phyloP scores from a whole-genome alignment of 2,329 filamentous ascomycete species.

The Colletotrichum magnum region DNA sequence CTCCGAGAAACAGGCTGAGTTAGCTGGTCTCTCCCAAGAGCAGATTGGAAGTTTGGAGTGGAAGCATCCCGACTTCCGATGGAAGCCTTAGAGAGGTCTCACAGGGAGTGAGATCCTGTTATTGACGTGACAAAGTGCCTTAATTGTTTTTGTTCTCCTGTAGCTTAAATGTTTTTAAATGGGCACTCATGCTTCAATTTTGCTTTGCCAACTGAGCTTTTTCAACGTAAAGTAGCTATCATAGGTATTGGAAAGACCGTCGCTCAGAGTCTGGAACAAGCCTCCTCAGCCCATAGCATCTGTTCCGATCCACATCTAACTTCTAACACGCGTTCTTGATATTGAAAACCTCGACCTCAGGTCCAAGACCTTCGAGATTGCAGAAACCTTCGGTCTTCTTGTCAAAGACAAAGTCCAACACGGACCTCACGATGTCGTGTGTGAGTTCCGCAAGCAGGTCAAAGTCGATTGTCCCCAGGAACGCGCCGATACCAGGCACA shows the following conservation, averaged over 20 bases:
- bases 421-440: background rate
- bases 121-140: no score
- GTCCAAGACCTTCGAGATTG: background rate
- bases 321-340: background rate
- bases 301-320: background rate
- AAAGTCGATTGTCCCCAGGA: conserved; percentile 18
- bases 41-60: conserved; percentile 38
- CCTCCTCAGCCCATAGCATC: background rate
- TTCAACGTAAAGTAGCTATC: no score
- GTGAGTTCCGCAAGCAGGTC: background rate
- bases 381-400: conserved; percentile 2
- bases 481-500: background rate
- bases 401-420: background rate
- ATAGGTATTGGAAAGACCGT: no score
- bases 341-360: conserved; percentile 1
- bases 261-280: no score
- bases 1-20: conserved; percentile 25
- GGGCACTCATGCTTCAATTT: no score
- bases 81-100: conserved; percentile 29
- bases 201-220: no score
- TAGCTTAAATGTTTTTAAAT: no score
- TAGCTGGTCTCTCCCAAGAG: conserved; percentile 25
- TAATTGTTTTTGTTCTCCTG: no score
- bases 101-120: no score
- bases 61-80: conserved; percentile 42